phyloP scores from a whole-genome alignment of 495 filamentous ascomycete genomes.

The Talaromyces borbonicus region DNA sequence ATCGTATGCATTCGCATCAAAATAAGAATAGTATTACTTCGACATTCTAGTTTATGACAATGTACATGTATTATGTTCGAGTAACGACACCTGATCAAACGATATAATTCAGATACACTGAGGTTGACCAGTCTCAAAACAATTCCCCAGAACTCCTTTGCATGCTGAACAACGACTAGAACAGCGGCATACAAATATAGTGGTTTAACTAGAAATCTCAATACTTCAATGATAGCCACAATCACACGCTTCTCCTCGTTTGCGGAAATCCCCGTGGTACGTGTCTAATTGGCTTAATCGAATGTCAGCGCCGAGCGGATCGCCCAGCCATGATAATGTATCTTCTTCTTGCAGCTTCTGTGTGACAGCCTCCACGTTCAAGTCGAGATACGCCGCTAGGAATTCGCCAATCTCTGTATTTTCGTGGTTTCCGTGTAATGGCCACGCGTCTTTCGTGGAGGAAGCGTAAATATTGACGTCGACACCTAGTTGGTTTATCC shows the following conservation, averaged over 20 bases:
- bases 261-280: constrained; percentile 43
- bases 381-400: constrained; percentile 63
- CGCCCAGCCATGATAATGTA: constrained; percentile 34
- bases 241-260: constrained; percentile 31
- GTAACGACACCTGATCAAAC: no score
- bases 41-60: no score
- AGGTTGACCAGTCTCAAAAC: no score
- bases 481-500: constrained; percentile 44
- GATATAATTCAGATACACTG: no score
- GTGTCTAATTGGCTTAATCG: constrained; percentile 32
- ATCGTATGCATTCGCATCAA: no score
- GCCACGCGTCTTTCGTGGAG: constrained; percentile 30
- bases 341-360: constrained; percentile 55
- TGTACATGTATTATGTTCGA: no score
- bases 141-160: no score
- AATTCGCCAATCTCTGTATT: constrained; percentile 88
- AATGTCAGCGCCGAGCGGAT: constrained; percentile 25
- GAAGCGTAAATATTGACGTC: constrained; percentile 90
- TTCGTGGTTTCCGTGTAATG: constrained; percentile 75
- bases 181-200: no score
- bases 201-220: no score
- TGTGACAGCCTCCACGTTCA: constrained; percentile 70
- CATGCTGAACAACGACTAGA: no score
- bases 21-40: no score
- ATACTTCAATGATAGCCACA: constrained; percentile 16